A percentile compares a stretch with the other conserved stretches of the same genome.
phyloP scores from a whole-genome alignment of 345 rosid species.

The Odontarrhena argentea region DNA sequence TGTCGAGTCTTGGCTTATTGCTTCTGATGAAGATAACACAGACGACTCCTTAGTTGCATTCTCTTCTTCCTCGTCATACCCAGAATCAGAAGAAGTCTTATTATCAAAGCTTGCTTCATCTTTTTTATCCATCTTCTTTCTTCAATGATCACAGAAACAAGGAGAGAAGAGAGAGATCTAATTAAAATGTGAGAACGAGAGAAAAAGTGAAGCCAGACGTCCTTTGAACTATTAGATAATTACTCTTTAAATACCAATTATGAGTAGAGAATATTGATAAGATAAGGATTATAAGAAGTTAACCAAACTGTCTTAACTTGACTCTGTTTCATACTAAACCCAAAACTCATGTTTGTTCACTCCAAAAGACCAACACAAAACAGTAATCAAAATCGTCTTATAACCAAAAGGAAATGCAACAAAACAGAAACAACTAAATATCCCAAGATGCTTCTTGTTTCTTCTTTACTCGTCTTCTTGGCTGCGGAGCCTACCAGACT shows the following conservation, averaged over 20 bases:
- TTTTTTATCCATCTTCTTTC: neutral
- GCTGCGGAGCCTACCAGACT: slow-evolving; percentile 72
- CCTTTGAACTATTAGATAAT: too few species aligned
- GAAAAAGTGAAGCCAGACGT: neutral
- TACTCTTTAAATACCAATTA: too few species aligned
- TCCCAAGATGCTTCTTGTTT: slow-evolving; percentile 3
- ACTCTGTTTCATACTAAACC: slow-evolving; percentile 10
- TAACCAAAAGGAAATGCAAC: slow-evolving; percentile 22
- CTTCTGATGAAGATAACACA: neutral
- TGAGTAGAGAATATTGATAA: neutral
- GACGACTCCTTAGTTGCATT: neutral
- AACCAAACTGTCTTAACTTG: neutral
- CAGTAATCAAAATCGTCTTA: slow-evolving; percentile 26
- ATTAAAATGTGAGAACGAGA: neutral
- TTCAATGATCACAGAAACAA: neutral
- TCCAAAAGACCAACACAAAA: neutral
- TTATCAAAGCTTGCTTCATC: neutral
- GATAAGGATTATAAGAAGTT: neutral
- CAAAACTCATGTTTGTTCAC: slow-evolving; percentile 30
- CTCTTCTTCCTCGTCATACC: neutral
- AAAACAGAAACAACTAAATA: slow-evolving; percentile 32
- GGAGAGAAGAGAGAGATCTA: neutral
- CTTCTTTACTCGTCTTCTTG: slow-evolving; percentile 72
- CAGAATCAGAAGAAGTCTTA: neutral
- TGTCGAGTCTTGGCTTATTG: neutral